Base-by-base conservation (phyloP, 768 basidiomycete genomes). In the Pulveroboletus sp. region DNA sequence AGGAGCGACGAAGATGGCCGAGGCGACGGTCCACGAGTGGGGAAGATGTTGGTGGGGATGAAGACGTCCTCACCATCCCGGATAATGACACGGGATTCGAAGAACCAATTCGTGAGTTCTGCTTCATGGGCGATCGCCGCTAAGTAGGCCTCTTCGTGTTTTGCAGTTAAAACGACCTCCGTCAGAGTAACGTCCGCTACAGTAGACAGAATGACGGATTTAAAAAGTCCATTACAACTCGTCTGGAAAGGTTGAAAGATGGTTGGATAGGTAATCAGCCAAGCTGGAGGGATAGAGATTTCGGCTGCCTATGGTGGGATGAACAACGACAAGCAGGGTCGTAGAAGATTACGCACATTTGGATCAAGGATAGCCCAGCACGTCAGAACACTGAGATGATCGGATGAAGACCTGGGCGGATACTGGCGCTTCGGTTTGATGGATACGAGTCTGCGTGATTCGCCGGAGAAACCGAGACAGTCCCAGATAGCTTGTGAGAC, bases 161-260 rank as follows among this genome's bases (percentile, higher is more conserved):
- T 68, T 19, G 83, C 81, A 16, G 73, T 69, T 16, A 81, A 59
- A 45, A 84, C 63, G 29, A 83, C 70, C 51, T 79, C 77, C 14
- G 74, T 75, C n/a, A 85, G 58, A 16, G 55, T 43, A n/a, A 71
- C 36, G 6, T 71, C 71, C 22, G 68, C 65, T 16, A 64, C 56
- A 43, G 41, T 14, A 42, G 50, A 57, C 12, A 68, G 10, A 31
- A 51, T 27, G 31, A 69, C 11, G 17, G 57, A 55, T 50, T 55
- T 63, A 5, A 22, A 45, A 16, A 37, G 45, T 36, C 41, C 49
- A 20, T 47, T 39, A 20, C 27, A 32, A 38, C 20, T 39, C 20
- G 6, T 30, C 16, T 54, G 59, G 35, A 57, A 56, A n/a, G 62
- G 54, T 36, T 41, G 52, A 54, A 77, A 76, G 37, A 76, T 63